Conservation (phyloP, 2,329 filamentous ascomycete species). For the Ceratocystis destructans region DNA sequence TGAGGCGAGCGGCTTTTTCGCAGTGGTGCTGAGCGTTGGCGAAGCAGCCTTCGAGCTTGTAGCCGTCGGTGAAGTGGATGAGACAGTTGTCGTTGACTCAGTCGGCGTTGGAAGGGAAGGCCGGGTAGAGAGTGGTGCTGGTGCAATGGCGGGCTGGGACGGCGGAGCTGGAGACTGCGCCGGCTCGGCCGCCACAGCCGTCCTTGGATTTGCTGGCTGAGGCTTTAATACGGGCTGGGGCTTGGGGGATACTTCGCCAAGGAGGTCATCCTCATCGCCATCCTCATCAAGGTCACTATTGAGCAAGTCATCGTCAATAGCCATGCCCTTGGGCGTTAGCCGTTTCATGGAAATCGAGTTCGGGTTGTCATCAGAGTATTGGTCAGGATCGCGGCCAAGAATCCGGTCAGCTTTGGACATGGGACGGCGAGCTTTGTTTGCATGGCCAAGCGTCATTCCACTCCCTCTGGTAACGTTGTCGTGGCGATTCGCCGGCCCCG, state of each 20-base stretch:
- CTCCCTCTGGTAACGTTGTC: constrained; percentile 17
- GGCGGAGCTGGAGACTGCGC: neutral
- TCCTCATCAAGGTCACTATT: constrained; percentile 28
- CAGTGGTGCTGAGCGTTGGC: constrained; percentile 21
- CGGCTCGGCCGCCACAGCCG: neutral
- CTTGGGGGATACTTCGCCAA: constrained; percentile 25
- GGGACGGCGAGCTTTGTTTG: constrained; percentile 25
- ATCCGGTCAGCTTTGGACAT: constrained; percentile 46
- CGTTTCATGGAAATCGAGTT: constrained; percentile 34
- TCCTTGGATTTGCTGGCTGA: constrained; percentile 1
- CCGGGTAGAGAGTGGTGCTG: neutral
- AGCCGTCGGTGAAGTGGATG: neutral
- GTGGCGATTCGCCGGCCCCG: constrained; percentile 21
- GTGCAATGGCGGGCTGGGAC: neutral
- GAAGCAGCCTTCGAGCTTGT: constrained; percentile 1
- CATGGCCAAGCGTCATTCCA: constrained; percentile 17
- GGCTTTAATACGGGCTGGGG: constrained; percentile 9
- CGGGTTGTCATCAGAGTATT: constrained; percentile 38
- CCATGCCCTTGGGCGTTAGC: constrained; percentile 34
- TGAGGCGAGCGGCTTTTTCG: constrained; percentile 28
- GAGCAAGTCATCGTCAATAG: constrained; percentile 31
- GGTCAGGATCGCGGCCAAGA: constrained; percentile 42
- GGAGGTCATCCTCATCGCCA: constrained; percentile 26
- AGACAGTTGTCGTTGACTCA: constrained; percentile 22
- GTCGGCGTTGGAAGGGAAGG: neutral